Base-by-base conservation (phyloP, 805 yeast species). In the Metschnikowia cubensis region DNA sequence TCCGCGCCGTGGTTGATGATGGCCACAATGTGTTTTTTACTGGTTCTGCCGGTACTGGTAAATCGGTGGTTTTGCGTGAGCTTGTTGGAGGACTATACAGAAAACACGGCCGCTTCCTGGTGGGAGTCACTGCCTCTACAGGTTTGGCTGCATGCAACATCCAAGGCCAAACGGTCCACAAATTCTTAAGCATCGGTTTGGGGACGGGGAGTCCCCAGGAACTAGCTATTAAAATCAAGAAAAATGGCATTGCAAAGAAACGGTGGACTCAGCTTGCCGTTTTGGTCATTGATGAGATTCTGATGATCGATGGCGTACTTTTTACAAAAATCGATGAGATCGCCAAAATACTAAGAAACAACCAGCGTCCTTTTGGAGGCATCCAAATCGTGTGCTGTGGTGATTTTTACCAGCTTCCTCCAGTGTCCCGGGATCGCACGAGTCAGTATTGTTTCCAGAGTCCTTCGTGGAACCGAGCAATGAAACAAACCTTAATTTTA, bases 21-120 rank as follows among this genome's bases (percentile, higher is more conserved):
- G 90, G 95, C 0, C 69, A 73, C 15, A 88, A 85, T 51, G 69
- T 94, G 2, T 94, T 94, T 63, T 94, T 88, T 64, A 94, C 99
- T 0, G 99, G 99, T 45, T 89, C 97, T 33, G 99, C 99, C 0
- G 99, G 99, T 60, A 94, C 99, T 0, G 99, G 99, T 63, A 94
- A 94, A 64, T 92, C 99, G 1, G 85, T 94, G 3, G 71, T 94
- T n/a, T 70, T 94, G 45, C 77, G 79, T 53, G 74, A 81, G 10
- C 72, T 87, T 35, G 86, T 87, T 48, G 78, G 79, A 58, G 66
- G 74, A 0, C 63, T 87, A 48, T 74, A 69, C 53, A 52, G 56
- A 1, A 75, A 73, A 51, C 75, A 81, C 62, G 74, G 77, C 0
- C 54, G 55, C 0, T 29, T 20, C 20, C 62, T 70, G 13, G 88